A percentile compares a stretch with the other conserved stretches of the same genome.
These are phyloP conservation scores for Phaeotremella skinneri DNA, from an alignment of 768 basidiomycete species.

Conservation along the genomic window DNA sequence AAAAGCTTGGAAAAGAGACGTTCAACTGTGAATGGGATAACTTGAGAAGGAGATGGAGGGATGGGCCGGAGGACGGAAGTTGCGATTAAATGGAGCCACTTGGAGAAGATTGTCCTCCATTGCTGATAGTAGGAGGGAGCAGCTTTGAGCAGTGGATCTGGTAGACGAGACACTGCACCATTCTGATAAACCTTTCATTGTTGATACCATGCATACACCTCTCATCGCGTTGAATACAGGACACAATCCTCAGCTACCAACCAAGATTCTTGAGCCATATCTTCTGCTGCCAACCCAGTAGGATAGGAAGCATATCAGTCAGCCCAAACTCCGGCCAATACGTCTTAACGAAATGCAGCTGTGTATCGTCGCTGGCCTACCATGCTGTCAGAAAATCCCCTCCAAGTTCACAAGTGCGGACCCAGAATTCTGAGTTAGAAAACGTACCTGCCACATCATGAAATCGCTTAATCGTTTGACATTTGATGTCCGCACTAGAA, in stretches of 20 bases:
- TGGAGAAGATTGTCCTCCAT: not conserved
- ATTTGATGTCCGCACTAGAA: conserved; percentile 86
- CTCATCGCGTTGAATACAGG: not conserved
- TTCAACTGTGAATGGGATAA: conserved; percentile 71
- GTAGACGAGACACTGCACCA: not conserved
- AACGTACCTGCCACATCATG: conserved; percentile 87
- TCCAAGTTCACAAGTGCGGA: too few species aligned
- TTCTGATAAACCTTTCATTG: not conserved
- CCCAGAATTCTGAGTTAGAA: not conserved
- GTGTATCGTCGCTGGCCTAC: conserved; percentile 77
- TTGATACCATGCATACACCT: conserved; percentile 2
- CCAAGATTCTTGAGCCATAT: conserved; percentile 56
- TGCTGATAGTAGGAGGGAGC: not conserved
- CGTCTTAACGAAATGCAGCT: conserved; percentile 75
- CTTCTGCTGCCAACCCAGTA: conserved; percentile 83
- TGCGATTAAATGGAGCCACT: conserved; percentile 62
- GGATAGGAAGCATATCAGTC: conserved; percentile 77
- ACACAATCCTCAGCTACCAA: not conserved
- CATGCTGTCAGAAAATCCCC: not conserved
- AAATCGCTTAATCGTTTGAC: conserved; percentile 86
- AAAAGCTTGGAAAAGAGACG: conserved; percentile 71
- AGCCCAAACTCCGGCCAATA: conserved; percentile 95
- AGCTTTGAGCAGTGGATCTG: not conserved
- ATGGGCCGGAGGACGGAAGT: conserved; percentile 80
- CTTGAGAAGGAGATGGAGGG: conserved; percentile 86